phyloP scores from a whole-genome alignment of 768 basidiomycete genomes.

The Russula foetens region DNA sequence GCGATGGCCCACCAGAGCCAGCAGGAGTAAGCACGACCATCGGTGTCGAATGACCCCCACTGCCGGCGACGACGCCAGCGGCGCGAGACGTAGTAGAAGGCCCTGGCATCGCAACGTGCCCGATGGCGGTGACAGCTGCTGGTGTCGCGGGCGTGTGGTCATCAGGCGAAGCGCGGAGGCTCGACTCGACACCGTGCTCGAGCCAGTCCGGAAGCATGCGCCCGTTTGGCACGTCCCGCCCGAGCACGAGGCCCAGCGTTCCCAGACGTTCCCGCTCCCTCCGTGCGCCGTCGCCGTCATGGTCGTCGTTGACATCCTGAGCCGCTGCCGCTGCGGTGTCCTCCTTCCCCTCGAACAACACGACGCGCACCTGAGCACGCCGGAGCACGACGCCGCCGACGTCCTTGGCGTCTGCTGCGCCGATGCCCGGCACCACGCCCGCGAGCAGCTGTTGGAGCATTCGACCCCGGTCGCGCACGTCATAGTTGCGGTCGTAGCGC shows the following conservation, averaged over 20 bases:
- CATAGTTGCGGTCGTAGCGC: conserved; percentile 81
- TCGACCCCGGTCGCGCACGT: conserved; percentile 84
- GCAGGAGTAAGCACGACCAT: conserved; percentile 45
- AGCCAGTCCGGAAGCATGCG: conserved; percentile 75
- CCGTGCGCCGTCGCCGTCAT: no score
- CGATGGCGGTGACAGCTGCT: conserved; percentile 33
- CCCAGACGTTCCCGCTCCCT: conserved; percentile 42
- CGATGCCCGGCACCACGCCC: conserved; percentile 34
- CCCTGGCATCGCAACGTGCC: conserved; percentile 24
- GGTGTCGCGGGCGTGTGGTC: conserved; percentile 33
- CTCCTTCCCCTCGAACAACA: conserved; percentile 73
- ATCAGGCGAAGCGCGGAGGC: conserved; percentile 61
- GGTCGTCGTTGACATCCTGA: conserved; percentile 26
- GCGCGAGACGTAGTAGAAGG: conserved; percentile 19
- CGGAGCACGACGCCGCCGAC: conserved; percentile 67
- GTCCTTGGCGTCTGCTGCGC: conserved; percentile 16
- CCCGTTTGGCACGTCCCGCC: conserved; percentile 45
- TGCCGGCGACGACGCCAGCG: conserved; percentile 24
- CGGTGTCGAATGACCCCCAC: conserved; percentile 34
- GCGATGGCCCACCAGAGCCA: conserved; percentile 28
- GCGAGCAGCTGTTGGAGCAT: conserved; percentile 65
- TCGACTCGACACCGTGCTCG: conserved; percentile 74
- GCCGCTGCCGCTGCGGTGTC: conserved; percentile 34
- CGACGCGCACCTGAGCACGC: conserved; percentile 70
- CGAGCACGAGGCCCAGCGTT: conserved; percentile 54